Conservation (phyloP, 2,329 filamentous ascomycete genomes). For the Fusarium graminum region DNA sequence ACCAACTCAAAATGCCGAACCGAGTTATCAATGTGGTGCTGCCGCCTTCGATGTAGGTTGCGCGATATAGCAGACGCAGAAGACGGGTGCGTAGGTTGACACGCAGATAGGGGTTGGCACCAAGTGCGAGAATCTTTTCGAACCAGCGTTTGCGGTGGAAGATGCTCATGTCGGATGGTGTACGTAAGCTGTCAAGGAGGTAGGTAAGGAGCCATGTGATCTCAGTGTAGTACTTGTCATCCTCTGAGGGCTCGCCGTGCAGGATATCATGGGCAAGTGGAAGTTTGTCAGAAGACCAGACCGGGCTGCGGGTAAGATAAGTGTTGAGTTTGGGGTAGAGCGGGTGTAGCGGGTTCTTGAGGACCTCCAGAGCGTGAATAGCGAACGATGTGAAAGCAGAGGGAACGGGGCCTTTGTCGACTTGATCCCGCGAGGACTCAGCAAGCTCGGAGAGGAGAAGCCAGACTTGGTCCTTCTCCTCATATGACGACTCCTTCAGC, state of each 20-base stretch:
- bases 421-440: constrained; percentile 74
- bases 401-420: constrained; percentile 72
- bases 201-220: constrained; percentile 80
- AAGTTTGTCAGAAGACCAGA: constrained; percentile 80
- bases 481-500: constrained; percentile 76
- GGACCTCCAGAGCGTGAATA: constrained; percentile 74
- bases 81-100: constrained; percentile 70
- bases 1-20: constrained; percentile 80
- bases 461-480: constrained; percentile 82
- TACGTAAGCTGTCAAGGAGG: constrained; percentile 75
- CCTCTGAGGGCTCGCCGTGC: constrained; percentile 75
- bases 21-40: constrained; percentile 85
- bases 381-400: constrained; percentile 83
- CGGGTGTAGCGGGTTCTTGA: constrained; percentile 81
- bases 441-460: constrained; percentile 83
- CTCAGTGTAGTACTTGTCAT: constrained; percentile 80
- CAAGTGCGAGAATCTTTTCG: constrained; percentile 79
- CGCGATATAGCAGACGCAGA: constrained; percentile 73
- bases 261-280: constrained; percentile 76
- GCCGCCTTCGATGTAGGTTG: constrained; percentile 75
- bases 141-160: constrained; percentile 76
- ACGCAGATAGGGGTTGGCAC: constrained; percentile 74
- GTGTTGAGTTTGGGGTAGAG: constrained; percentile 89
- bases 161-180: constrained; percentile 68
- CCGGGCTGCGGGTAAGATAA: constrained; percentile 82